Percentiles rank a stretch among this genome's conserved stretches.
These are phyloP conservation scores for Sparassis latifolia DNA, from an alignment of 1,284 basidiomycete species.

Conservation along the genomic window DNA sequence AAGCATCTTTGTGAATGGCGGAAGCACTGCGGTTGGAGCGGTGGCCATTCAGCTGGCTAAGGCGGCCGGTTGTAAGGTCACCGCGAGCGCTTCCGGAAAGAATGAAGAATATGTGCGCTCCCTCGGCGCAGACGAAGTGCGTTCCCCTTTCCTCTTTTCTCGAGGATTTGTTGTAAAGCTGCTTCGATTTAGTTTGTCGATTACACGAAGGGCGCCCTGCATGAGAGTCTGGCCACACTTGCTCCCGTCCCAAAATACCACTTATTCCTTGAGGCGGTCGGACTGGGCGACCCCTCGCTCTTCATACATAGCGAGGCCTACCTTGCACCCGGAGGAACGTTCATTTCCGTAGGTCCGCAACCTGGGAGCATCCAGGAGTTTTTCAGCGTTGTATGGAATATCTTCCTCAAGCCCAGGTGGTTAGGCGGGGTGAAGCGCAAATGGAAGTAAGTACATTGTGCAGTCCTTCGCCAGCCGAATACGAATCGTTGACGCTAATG, in stretches of 20 bases:
- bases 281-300: slow-evolving; percentile 19
- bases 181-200: slow-evolving; percentile 40
- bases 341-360: slow-evolving; percentile 18
- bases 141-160: slow-evolving; percentile 1
- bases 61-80: slow-evolving; percentile 19
- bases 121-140: slow-evolving; percentile 22
- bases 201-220: slow-evolving; percentile 28
- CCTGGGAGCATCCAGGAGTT: slow-evolving; percentile 18
- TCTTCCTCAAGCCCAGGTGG: slow-evolving; percentile 30
- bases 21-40: slow-evolving; percentile 16
- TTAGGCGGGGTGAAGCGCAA: slow-evolving; percentile 41
- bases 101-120: slow-evolving; percentile 21
- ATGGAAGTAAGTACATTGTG: slow-evolving; percentile 28
- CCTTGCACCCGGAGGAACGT: slow-evolving; percentile 16
- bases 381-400: slow-evolving; percentile 13
- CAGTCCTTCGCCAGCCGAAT: background rate
- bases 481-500: slow-evolving; percentile 6
- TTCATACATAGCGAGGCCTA: slow-evolving; percentile 17
- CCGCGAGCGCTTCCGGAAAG: slow-evolving; percentile 20
- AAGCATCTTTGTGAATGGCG: slow-evolving; percentile 20
- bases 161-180: background rate
- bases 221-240: slow-evolving; percentile 15
- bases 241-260: slow-evolving; percentile 34
- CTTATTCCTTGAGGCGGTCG: slow-evolving; percentile 37
- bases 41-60: slow-evolving; percentile 24